Evolutionary conservation across 1,284 basidiomycete species (phyloP), one percentile per base, ranked within the genome.

Genomic region (Ustilago crameri): DNA sequence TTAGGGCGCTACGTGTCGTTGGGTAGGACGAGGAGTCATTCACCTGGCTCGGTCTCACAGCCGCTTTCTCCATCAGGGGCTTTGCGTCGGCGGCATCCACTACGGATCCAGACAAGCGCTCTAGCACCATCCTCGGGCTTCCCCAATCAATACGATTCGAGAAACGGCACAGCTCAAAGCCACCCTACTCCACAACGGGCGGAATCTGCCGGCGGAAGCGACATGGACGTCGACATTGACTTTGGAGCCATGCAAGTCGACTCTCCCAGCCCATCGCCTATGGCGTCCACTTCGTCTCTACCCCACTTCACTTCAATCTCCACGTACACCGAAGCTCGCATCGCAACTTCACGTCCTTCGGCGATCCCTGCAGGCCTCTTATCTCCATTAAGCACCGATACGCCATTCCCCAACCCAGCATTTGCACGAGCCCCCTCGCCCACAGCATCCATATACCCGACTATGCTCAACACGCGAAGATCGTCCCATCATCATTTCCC

Each of bases 211-310:
- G 27, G 38, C 10, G 22, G 52, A n/a, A 42, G 57, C 4, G 59
- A 69, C 0, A 61, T 62, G 54, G 66, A 69, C n/a, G 44, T 63
- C 9, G 52, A 69, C n/a, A 37, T 44, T 12, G 55, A 54, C 1
- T 69, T 69, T 18, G 55, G 55, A 27, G 66, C 66, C 8, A 69
- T 69, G 66, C 66, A 69, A 35, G 66, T 69, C 38, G 66, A 69
- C 18, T 59, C 55, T 20, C 59, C 66, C 7, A 51, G 37, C 8
- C 49, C 59, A 2, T 68, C 65, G 3, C 58, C 65, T 61, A 53
- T 9, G 22, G 45, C 10, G 18, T 35, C 10, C 15, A 27, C 17
- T 15, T 14, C 54, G 8, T 14, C 35, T 0, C 17, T 17, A 4
- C 47, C 50, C 2, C 48, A 53, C 44, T 54, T 66, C 32, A 42